A percentile compares a stretch with the other conserved stretches of the same genome.
These are phyloP conservation scores for Metarhizium humberi DNA, from an alignment of 2,329 filamentous ascomycete species.

Conservation along the genomic window DNA sequence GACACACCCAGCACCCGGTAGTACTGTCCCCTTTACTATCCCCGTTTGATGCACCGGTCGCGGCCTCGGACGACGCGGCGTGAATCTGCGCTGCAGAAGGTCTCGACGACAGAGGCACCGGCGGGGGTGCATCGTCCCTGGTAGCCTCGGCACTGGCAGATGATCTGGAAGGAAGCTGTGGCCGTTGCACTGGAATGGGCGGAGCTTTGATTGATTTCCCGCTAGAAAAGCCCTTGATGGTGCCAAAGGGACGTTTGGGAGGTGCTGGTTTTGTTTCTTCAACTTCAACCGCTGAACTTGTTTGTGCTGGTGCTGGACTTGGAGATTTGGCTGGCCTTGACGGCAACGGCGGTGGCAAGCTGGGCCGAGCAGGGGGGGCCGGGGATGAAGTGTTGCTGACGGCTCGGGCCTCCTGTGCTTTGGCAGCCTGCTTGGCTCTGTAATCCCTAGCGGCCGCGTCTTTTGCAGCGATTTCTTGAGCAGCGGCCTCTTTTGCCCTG, in stretches of 20 bases:
- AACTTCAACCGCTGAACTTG: neutral
- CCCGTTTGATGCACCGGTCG: slow-evolving; percentile 13
- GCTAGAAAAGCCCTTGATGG: slow-evolving; percentile 15
- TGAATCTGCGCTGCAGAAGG: slow-evolving; percentile 43
- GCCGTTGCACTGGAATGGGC: neutral
- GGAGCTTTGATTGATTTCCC: neutral
- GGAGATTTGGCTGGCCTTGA: slow-evolving; percentile 33
- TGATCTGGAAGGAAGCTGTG: slow-evolving; percentile 5
- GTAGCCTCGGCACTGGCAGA: neutral
- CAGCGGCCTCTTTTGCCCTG: slow-evolving; percentile 21
- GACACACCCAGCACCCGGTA: slow-evolving; percentile 60
- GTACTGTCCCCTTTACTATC: slow-evolving; percentile 12
- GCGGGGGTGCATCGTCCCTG: slow-evolving; percentile 34
- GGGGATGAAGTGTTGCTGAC: slow-evolving; percentile 16
- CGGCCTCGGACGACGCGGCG: slow-evolving; percentile 26
- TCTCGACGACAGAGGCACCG: slow-evolving; percentile 41
- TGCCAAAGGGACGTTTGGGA: slow-evolving; percentile 6
- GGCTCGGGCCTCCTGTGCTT: slow-evolving; percentile 4
- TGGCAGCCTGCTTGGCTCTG: slow-evolving; percentile 6
- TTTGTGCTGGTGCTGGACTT: slow-evolving; percentile 4
- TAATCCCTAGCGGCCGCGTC: slow-evolving; percentile 5
- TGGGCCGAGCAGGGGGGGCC: slow-evolving; percentile 23
- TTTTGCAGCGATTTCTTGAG: slow-evolving; percentile 1
- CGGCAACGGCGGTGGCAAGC: slow-evolving; percentile 40
- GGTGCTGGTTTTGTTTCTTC: slow-evolving; percentile 3